Conservation (phyloP, 2,329 filamentous ascomycete genomes). For the Thelonectria blattea region DNA sequence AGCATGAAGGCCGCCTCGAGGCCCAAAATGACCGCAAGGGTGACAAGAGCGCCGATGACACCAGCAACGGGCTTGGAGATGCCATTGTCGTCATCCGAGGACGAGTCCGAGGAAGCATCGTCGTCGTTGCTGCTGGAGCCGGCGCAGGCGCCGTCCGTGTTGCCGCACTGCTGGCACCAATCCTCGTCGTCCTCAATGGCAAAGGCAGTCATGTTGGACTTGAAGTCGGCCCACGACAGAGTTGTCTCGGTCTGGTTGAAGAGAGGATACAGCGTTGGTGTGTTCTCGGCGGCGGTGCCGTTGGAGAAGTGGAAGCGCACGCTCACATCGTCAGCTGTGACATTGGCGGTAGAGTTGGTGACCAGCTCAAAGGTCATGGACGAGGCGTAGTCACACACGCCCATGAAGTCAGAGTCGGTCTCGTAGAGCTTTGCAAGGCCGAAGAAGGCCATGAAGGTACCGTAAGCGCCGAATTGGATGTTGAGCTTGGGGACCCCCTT, state of each 20-base stretch:
- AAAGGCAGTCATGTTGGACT: conserved; percentile 66
- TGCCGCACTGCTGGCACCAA: conserved; percentile 81
- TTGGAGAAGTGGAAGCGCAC: conserved; percentile 69
- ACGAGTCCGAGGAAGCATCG: conserved; percentile 27
- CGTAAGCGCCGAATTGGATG: conserved; percentile 67
- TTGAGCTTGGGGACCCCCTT: conserved; percentile 49
- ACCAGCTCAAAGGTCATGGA: conserved; percentile 80
- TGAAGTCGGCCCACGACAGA: conserved; percentile 74
- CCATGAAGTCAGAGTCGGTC: conserved; percentile 68
- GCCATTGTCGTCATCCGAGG: conserved; percentile 43
- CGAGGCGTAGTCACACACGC: conserved; percentile 83
- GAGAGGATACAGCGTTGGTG: conserved; percentile 59
- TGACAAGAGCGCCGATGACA: conserved; percentile 77
- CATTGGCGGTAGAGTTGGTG: conserved; percentile 55
- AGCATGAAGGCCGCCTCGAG: conserved; percentile 52
- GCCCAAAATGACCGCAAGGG: conserved; percentile 56
- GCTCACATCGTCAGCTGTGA: conserved; percentile 54
- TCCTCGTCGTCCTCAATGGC: conserved; percentile 66
- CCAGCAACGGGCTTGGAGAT: conserved; percentile 77
- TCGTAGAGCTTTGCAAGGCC: conserved; percentile 60
- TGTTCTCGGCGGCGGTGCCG: conserved; percentile 60
- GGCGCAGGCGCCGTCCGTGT: conserved; percentile 71
- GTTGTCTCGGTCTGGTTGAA: conserved; percentile 62
- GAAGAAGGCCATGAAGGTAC: conserved; percentile 68
- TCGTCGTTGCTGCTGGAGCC: conserved; percentile 32